phyloP scores from a whole-genome alignment of 768 basidiomycete genomes.

The Neoboletus subvelutipes region DNA sequence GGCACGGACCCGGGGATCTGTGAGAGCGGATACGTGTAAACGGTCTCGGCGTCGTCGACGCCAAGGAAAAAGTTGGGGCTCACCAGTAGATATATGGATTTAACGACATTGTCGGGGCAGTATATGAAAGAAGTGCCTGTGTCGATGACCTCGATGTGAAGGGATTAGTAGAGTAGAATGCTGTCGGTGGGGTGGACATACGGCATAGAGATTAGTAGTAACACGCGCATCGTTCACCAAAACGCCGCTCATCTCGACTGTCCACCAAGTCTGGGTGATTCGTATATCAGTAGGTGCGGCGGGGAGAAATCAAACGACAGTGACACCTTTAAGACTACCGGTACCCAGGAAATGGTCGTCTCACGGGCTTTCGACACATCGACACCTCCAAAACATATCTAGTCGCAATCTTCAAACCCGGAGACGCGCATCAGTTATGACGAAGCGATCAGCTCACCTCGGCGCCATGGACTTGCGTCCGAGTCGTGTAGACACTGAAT shows the following conservation, averaged over 20 bases:
- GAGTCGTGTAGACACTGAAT: conserved; percentile 61
- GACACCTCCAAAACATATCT: conserved; percentile 31
- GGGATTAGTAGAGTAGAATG: background rate
- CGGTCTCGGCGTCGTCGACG: background rate
- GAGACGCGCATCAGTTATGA: background rate
- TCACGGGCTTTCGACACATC: conserved; percentile 33
- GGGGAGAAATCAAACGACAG: background rate
- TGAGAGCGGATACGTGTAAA: background rate
- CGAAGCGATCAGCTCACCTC: conserved; percentile 38
- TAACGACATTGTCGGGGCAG: conserved; percentile 44
- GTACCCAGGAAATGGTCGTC: conserved; percentile 34
- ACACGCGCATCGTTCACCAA: conserved; percentile 32
- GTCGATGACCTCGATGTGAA: conserved; percentile 52
- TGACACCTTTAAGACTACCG: conserved; percentile 38
- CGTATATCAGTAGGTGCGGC: background rate
- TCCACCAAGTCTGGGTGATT: conserved; percentile 58
- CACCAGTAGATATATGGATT: conserved; percentile 47
- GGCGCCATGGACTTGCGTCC: conserved; percentile 42
- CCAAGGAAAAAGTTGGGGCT: conserved; percentile 1
- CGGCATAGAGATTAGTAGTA: conserved; percentile 1
- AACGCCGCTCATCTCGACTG: conserved; percentile 48
- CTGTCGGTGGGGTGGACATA: conserved; percentile 14
- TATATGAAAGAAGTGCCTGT: conserved; percentile 70
- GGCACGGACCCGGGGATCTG: conserved; percentile 51
- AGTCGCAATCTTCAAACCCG: background rate